Evolutionary conservation across 1,284 basidiomycete species (phyloP).

Genomic region (Mycena citricolor): DNA sequence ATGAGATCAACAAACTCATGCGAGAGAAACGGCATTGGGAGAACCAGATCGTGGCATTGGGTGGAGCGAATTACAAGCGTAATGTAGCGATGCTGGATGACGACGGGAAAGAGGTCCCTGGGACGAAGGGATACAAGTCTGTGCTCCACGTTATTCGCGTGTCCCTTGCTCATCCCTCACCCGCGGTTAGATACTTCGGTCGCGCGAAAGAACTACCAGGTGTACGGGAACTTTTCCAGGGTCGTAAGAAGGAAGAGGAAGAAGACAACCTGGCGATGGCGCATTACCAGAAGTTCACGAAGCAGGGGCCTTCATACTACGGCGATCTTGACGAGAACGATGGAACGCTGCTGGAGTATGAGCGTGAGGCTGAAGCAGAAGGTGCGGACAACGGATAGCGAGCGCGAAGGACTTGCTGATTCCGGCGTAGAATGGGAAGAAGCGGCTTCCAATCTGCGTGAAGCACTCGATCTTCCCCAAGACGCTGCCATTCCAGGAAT

Average conservation of each 20-base stretch:
- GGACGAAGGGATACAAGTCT: slow-evolving; percentile 97
- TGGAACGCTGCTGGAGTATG: slow-evolving; percentile 67
- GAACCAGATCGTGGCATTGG: slow-evolving; percentile 92
- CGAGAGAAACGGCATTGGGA: slow-evolving; percentile 98
- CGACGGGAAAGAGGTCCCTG: slow-evolving; percentile 92
- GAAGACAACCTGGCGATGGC: slow-evolving; percentile 78
- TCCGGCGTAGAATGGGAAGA: slow-evolving; percentile 67
- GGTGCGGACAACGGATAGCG: slow-evolving; percentile 47
- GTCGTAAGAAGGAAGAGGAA: slow-evolving; percentile 79
- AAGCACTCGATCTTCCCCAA: slow-evolving; percentile 52
- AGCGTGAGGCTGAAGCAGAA: slow-evolving; percentile 71
- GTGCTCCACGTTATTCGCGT: slow-evolving; percentile 29
- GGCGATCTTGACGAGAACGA: slow-evolving; percentile 90
- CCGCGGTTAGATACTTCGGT: slow-evolving; percentile 97
- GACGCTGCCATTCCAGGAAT: slow-evolving; percentile 54
- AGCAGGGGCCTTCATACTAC: slow-evolving; percentile 87
- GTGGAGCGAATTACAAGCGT: slow-evolving; percentile 94
- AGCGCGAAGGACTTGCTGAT: slow-evolving; percentile 4
- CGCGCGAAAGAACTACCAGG: slow-evolving; percentile 96
- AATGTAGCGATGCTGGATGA: slow-evolving; percentile 92
- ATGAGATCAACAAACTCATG: slow-evolving; percentile 96
- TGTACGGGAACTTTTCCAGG: slow-evolving; percentile 89
- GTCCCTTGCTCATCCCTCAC: slow-evolving; percentile 3
- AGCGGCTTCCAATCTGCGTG: slow-evolving; percentile 55
- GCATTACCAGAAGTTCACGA: slow-evolving; percentile 87